These are phyloP conservation scores for Nannochloropsis oceanica DNA, from an alignment of 108 stramenopile species.

Conservation along the genomic window DNA sequence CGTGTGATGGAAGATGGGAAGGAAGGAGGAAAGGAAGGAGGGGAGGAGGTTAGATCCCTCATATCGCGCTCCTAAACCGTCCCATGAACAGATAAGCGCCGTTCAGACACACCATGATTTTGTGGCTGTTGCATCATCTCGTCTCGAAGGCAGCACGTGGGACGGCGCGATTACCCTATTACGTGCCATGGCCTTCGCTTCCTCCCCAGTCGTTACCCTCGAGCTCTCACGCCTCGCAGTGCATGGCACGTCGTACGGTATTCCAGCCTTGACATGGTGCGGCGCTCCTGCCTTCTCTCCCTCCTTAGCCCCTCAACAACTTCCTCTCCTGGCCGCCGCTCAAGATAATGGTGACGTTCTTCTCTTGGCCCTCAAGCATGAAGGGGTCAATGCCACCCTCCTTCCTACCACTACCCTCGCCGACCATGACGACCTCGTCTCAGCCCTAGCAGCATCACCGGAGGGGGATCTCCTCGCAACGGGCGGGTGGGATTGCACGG, in stretches of 20 bases:
- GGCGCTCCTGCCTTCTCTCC: background rate
- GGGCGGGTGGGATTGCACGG: background rate
- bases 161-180: background rate
- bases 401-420: background rate
- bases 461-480: background rate
- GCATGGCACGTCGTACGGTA: background rate
- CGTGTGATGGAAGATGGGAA: background rate
- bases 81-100: no score
- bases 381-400: background rate
- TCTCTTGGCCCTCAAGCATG: background rate
- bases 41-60: no score
- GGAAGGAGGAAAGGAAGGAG: no score
- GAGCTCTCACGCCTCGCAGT: background rate
- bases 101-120: background rate
- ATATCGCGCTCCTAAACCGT: no score
- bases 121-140: background rate
- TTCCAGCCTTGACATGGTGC: background rate
- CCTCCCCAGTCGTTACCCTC: background rate
- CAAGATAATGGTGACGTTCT: background rate
- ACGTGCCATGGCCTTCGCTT: background rate
- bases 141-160: background rate
- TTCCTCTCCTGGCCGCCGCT: background rate
- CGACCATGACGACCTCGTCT: background rate
- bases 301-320: background rate
- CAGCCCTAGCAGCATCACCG: background rate